Percentiles rank a stretch among this genome's conserved stretches.
Conservation (phyloP, 78 protist species). For the Ministeria vibrans region DNA sequence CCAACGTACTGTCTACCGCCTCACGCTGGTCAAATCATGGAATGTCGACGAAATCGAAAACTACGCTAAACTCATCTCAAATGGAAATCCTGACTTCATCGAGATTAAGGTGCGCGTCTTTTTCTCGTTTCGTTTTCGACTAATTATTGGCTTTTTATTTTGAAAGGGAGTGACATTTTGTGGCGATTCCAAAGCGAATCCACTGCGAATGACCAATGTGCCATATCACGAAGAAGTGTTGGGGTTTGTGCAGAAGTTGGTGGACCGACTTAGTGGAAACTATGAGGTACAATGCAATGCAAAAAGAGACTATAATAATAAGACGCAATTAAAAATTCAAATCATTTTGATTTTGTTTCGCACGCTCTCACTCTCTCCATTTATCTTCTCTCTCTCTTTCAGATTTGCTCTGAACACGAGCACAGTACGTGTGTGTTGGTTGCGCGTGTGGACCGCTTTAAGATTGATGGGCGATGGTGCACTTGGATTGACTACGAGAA, state of each 20-base stretch:
- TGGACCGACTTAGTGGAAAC: constrained; percentile 28
- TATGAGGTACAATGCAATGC: too few species aligned
- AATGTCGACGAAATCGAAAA: constrained; percentile 31
- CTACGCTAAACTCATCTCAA: constrained; percentile 56
- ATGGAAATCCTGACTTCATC: constrained; percentile 71
- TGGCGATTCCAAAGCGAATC: constrained; percentile 26
- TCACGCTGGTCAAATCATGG: constrained; percentile 70
- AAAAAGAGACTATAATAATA: too few species aligned
- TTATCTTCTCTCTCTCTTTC: too few species aligned
- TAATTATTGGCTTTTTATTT: too few species aligned
- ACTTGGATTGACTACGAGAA: constrained; percentile 84
- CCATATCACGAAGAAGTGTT: constrained; percentile 65
- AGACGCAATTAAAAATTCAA: too few species aligned
- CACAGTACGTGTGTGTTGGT: constrained; percentile 71
- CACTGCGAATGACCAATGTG: constrained; percentile 66
- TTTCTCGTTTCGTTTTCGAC: neutral
- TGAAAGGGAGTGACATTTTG: constrained; percentile 61
- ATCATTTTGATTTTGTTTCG: too few species aligned
- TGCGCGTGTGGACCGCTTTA: constrained; percentile 30
- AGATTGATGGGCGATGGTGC: constrained; percentile 58
- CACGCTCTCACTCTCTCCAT: too few species aligned
- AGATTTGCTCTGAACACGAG: constrained; percentile 83
- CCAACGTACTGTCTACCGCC: constrained; percentile 77
- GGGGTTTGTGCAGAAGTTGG: constrained; percentile 21
- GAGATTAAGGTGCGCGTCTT: constrained; percentile 68